phyloP scores from a whole-genome alignment of 1,139 yeast species.

The Debaryomyces subglobosus region DNA sequence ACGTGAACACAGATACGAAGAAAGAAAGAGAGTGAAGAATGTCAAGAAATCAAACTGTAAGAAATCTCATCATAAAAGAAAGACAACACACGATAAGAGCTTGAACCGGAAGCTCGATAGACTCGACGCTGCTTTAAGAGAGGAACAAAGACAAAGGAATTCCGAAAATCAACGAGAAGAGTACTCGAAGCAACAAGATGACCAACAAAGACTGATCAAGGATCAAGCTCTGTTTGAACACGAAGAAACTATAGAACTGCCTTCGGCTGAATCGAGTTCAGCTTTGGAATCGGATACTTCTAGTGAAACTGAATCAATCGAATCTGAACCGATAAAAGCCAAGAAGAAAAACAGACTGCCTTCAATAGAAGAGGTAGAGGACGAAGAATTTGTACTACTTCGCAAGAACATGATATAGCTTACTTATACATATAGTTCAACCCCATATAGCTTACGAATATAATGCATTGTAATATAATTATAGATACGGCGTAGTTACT shows the following conservation, averaged over 20 bases:
- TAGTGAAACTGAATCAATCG: conserved; percentile 8
- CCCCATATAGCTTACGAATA: background rate
- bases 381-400: conserved; percentile 47
- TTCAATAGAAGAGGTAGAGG: conserved; percentile 46
- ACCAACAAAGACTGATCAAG: background rate
- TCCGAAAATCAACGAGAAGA: background rate
- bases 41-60: conserved; percentile 10
- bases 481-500: background rate
- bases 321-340: background rate
- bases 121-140: background rate
- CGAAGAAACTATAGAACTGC: background rate
- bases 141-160: background rate
- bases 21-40: background rate
- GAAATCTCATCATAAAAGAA: background rate
- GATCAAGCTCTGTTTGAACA: conserved; percentile 7
- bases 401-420: conserved; percentile 28
- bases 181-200: background rate
- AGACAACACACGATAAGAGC: conserved; percentile 6
- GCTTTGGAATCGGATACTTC: conserved; percentile 10
- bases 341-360: conserved; percentile 20
- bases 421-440: background rate
- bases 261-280: background rate
- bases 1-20: conserved; percentile 9
- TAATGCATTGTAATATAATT: background rate
- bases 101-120: conserved; percentile 2